Evolutionary conservation across 352 stramenopile species (phyloP).

Genomic region (Poterioochromonas sp.): DNA sequence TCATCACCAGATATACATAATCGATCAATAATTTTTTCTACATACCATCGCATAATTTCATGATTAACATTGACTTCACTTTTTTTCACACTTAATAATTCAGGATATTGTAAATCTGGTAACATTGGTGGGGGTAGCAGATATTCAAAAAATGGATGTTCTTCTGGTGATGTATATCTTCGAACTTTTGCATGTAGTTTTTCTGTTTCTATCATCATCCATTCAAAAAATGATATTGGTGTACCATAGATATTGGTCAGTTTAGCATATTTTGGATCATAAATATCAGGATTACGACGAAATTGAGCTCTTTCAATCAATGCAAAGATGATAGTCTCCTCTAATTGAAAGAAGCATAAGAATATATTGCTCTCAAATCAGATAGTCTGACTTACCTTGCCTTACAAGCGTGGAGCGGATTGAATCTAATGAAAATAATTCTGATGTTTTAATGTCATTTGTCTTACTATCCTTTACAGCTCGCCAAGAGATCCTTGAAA

Average conservation of each 20-base stretch:
- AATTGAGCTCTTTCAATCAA: slow-evolving; percentile 96
- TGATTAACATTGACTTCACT: slow-evolving; percentile 91
- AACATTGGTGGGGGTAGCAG: slow-evolving; percentile 78
- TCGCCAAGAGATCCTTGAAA: too few species aligned
- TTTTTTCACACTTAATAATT: slow-evolving; percentile 74
- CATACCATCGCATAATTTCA: slow-evolving; percentile 89
- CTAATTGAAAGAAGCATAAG: slow-evolving; percentile 48
- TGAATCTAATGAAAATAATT: slow-evolving; percentile 58
- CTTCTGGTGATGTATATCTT: slow-evolving; percentile 94
- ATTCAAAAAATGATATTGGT: slow-evolving; percentile 74
- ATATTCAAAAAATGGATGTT: slow-evolving; percentile 94
- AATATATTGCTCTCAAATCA: not conserved
- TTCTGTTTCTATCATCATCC: slow-evolving; percentile 94
- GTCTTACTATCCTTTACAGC: too few species aligned
- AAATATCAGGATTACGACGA: slow-evolving; percentile 83
- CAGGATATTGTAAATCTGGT: slow-evolving; percentile 76
- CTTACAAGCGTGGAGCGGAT: slow-evolving; percentile 66
- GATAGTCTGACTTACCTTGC: slow-evolving; percentile 44
- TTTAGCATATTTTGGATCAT: slow-evolving; percentile 57
- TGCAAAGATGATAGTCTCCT: slow-evolving; percentile 99
- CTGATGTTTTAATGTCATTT: slow-evolving; percentile 28
- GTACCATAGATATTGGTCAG: slow-evolving; percentile 16
- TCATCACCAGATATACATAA: slow-evolving; percentile 77
- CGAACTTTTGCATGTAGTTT: slow-evolving; percentile 81
- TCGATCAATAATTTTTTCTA: slow-evolving; percentile 83